phyloP scores from a whole-genome alignment of 73 alveolate species.

The Loxodes magnus region DNA sequence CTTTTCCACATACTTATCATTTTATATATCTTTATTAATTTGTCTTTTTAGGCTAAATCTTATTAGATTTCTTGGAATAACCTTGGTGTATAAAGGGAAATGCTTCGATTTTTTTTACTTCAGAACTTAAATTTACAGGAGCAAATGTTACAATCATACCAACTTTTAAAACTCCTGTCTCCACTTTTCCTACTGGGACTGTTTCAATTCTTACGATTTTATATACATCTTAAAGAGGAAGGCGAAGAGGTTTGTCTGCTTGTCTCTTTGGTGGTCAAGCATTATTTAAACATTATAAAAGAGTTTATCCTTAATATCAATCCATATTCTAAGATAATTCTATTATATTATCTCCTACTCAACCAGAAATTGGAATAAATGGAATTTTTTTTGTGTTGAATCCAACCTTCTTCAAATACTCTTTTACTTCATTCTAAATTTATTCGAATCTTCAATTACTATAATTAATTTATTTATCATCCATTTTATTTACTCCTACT shows the following conservation, averaged over 20 bases:
- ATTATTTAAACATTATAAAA: too few relatives aligned
- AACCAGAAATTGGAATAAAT: too few relatives aligned
- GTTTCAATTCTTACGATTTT: slow-evolving; percentile 66
- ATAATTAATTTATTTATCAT: slow-evolving; percentile 20
- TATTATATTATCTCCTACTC: too few relatives aligned
- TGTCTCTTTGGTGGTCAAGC: slow-evolving; percentile 45
- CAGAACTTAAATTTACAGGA: slow-evolving; percentile 41
- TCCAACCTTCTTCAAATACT: slow-evolving; percentile 45
- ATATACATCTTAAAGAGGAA: slow-evolving; percentile 64
- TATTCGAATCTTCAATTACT: slow-evolving; percentile 44
- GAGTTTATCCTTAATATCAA: too few relatives aligned
- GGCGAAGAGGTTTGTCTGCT: slow-evolving; percentile 47
- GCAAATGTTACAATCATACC: slow-evolving; percentile 52
- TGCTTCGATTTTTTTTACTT: slow-evolving; percentile 47
- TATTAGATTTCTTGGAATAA: slow-evolving; percentile 50
- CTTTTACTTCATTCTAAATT: too few relatives aligned
- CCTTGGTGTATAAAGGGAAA: slow-evolving; percentile 40
- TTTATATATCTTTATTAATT: not conserved
- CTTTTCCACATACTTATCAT: not conserved
- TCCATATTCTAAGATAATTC: too few relatives aligned
- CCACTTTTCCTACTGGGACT: slow-evolving; percentile 69
- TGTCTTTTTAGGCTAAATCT: slow-evolving; percentile 49
- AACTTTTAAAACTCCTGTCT: slow-evolving; percentile 52
- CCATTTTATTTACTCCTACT: slow-evolving; percentile 60
- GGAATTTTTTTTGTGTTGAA: slow-evolving; percentile 38